Percentiles rank a stretch among this genome's conserved stretches.
phyloP scores from a whole-genome alignment of 805 yeast species.

The Candida maesae region DNA sequence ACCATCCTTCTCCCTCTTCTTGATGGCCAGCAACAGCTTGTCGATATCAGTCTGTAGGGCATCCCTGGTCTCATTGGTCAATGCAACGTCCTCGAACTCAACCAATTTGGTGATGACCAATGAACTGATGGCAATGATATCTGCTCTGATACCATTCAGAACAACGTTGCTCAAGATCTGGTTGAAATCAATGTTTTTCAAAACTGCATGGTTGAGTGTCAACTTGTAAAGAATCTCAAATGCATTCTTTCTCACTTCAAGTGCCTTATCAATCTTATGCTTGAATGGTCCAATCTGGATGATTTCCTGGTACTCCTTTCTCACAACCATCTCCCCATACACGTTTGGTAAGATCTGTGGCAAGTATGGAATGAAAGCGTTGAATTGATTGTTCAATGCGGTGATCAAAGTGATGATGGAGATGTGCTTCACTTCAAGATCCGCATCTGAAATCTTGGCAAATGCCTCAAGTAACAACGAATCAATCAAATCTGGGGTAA shows the following conservation, averaged over 20 bases:
- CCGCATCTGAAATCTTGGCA: constrained; percentile 31
- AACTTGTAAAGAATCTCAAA: constrained; percentile 67
- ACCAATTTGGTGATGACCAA: constrained; percentile 25
- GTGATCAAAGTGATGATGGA: constrained; percentile 56
- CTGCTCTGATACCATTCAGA: constrained; percentile 37
- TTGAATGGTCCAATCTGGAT: constrained; percentile 87
- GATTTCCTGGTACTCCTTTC: constrained; percentile 53
- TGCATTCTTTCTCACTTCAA: constrained; percentile 66
- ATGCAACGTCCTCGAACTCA: constrained; percentile 26
- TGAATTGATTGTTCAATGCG: constrained; percentile 54
- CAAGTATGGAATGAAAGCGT: constrained; percentile 42
- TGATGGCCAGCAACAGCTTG: constrained; percentile 24
- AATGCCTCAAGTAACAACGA: constrained; percentile 21
- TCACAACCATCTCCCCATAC: constrained; percentile 50
- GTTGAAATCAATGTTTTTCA: constrained; percentile 29
- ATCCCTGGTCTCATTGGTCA: constrained; percentile 17
- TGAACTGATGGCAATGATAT: constrained; percentile 26
- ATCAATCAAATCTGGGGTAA: constrained; percentile 24
- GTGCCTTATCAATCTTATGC: constrained; percentile 74
- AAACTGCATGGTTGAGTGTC: constrained; percentile 21
- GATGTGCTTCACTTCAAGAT: constrained; percentile 55
- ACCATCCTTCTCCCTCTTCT: constrained; percentile 27
- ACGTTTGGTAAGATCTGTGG: constrained; percentile 46
- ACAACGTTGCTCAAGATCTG: constrained; percentile 34
- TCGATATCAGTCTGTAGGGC: constrained; percentile 25